These are phyloP conservation scores for Catharanthus roseus DNA, from an alignment of 257 asterid genomes.

Conservation along the genomic window DNA sequence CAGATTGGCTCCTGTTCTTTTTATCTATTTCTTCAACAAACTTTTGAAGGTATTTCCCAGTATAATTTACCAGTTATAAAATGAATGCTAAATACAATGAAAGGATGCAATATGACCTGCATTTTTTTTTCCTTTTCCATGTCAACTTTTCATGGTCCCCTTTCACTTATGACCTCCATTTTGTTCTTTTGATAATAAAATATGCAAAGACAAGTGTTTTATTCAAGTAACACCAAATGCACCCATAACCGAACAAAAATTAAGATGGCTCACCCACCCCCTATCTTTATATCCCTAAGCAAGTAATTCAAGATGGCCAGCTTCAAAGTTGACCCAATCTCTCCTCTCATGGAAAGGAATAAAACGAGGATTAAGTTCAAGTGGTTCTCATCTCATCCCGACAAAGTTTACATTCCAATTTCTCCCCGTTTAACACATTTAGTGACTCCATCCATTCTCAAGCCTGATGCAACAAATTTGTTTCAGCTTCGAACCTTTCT, in stretches of 20 bases:
- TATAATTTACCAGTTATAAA: no score
- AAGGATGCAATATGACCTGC: not conserved
- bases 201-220: not conserved
- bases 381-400: not conserved
- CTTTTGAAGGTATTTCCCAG: no score
- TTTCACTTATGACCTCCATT: not conserved
- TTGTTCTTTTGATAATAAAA: not conserved
- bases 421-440: not conserved
- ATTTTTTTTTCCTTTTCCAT: not conserved
- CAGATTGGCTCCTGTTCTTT: not conserved
- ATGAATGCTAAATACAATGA: not conserved
- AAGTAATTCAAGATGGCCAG: not conserved
- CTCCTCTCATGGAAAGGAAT: not conserved
- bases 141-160: not conserved
- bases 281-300: not conserved
- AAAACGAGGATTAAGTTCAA: not conserved
- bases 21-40: not conserved
- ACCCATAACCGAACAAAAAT: not conserved
- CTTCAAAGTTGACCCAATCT: not conserved
- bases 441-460: constrained; percentile 11
- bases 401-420: not conserved
- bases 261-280: not conserved
- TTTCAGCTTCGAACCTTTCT: constrained; percentile 43
- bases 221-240: not conserved
- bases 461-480: constrained; percentile 13